Evolutionary conservation across 169 alveolate species (phyloP).

Genomic region (Eimeria falciformis): DNA sequence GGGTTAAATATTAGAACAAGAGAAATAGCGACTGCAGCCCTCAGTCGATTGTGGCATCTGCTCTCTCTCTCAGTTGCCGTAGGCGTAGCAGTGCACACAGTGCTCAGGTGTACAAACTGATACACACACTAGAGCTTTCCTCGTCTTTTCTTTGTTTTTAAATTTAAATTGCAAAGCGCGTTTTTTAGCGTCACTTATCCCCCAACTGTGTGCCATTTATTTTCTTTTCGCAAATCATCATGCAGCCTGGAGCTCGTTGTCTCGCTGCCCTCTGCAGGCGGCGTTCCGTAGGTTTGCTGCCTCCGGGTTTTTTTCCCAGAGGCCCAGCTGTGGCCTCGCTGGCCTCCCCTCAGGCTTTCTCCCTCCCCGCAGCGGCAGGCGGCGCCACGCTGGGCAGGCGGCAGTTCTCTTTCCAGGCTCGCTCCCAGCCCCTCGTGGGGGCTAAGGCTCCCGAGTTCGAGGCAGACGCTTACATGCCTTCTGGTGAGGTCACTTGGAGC

Average conservation of each 20-base stretch:
- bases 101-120: no score
- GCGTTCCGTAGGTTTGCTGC: neutral
- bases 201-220: neutral
- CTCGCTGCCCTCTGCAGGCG: neutral
- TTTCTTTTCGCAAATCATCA: neutral
- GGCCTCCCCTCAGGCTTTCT: neutral
- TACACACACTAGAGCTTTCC: no score
- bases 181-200: neutral
- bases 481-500: neutral
- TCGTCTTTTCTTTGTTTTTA: no score
- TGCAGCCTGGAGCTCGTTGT: neutral
- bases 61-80: no score
- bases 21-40: no score
- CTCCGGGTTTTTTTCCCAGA: neutral
- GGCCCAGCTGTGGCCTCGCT: neutral
- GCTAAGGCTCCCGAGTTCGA: neutral
- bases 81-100: no score
- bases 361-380: constrained; percentile 8
- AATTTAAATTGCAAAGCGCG: neutral
- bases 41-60: no score
- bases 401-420: no score
- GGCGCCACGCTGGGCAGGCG: no score
- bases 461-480: constrained; percentile 20
- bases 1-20: no score
- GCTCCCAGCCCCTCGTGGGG: constrained; percentile 28